Evolutionary conservation across 164 flowering plant genomes (phyloP).

Genomic region (Saururus chinensis): DNA sequence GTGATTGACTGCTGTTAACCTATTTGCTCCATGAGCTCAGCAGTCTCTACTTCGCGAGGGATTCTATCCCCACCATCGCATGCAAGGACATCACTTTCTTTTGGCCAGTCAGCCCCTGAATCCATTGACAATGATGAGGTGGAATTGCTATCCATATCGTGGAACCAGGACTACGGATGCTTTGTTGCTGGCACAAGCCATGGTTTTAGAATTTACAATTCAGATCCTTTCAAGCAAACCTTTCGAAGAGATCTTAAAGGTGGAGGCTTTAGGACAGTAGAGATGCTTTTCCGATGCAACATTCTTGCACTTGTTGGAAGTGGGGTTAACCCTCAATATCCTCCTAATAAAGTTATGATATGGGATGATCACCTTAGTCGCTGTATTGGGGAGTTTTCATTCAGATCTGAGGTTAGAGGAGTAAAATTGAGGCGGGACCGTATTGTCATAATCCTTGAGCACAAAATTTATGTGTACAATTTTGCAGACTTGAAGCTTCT

Average conservation of each 20-base stretch:
- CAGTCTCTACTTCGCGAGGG: conserved; percentile 29
- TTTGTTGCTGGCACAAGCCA: conserved; percentile 52
- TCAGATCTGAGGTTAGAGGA: conserved; percentile 50
- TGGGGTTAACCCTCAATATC: conserved; percentile 32
- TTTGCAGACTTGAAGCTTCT: conserved; percentile 42
- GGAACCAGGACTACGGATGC: conserved; percentile 62
- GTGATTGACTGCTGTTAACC: background rate
- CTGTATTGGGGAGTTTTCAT: conserved; percentile 50
- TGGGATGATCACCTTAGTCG: conserved; percentile 60
- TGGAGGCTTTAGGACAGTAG: conserved; percentile 48
- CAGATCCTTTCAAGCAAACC: conserved; percentile 60
- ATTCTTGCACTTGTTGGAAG: conserved; percentile 50
- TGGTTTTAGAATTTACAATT: conserved; percentile 54
- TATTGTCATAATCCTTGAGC: conserved; percentile 46
- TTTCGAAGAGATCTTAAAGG: conserved; percentile 44
- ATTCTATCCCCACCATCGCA: conserved; percentile 12
- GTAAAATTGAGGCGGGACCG: conserved; percentile 42
- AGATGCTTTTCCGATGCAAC: conserved; percentile 48
- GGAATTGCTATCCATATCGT: conserved; percentile 31
- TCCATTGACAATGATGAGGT: conserved; percentile 24
- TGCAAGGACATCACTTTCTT: conserved; percentile 17
- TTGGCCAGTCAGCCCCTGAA: conserved; percentile 20
- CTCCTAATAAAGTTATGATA: conserved; percentile 46
- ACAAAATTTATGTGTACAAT: conserved; percentile 46
- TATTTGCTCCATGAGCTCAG: conserved; percentile 15